These are phyloP conservation scores for Aspergillus panamensis DNA, from an alignment of 495 filamentous ascomycete species.

Conservation along the genomic window DNA sequence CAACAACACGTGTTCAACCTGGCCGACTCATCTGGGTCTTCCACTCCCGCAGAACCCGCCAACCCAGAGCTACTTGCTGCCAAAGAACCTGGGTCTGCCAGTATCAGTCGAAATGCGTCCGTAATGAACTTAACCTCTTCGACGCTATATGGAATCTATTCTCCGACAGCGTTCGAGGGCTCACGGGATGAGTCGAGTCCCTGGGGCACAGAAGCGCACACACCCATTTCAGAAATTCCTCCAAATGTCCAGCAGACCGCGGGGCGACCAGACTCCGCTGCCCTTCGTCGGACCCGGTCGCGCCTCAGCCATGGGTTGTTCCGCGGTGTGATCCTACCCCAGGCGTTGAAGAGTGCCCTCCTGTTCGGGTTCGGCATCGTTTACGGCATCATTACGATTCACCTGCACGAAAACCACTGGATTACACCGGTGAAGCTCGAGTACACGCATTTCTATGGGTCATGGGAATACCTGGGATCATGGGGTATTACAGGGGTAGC, in stretches of 20 bases:
- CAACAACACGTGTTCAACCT: constrained; percentile 72
- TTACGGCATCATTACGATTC: constrained; percentile 83
- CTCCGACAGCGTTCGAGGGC: constrained; percentile 56
- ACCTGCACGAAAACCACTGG: constrained; percentile 67
- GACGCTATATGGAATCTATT: constrained; percentile 89
- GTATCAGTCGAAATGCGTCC: constrained; percentile 64
- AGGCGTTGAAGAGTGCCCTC: constrained; percentile 53
- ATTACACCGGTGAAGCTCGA: constrained; percentile 61
- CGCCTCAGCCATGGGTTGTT: constrained; percentile 43
- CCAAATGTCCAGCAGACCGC: constrained; percentile 20
- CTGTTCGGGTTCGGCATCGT: constrained; percentile 79
- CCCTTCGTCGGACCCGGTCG: constrained; percentile 35
- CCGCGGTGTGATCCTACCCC: constrained; percentile 43
- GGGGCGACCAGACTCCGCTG: constrained; percentile 28
- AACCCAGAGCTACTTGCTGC: constrained; percentile 34
- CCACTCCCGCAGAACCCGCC: constrained; percentile 42
- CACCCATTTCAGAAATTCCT: constrained; percentile 42
- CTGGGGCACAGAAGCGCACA: constrained; percentile 71
- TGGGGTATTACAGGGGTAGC: constrained; percentile 80
- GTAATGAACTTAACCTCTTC: constrained; percentile 83
- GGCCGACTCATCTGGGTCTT: constrained; percentile 50
- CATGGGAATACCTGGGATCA: constrained; percentile 66
- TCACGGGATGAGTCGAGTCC: constrained; percentile 52
- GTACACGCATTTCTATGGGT: constrained; percentile 53
- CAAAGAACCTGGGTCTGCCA: constrained; percentile 30